phyloP scores from a whole-genome alignment of 257 asterid genomes.

The Lavandula angustifolia region DNA sequence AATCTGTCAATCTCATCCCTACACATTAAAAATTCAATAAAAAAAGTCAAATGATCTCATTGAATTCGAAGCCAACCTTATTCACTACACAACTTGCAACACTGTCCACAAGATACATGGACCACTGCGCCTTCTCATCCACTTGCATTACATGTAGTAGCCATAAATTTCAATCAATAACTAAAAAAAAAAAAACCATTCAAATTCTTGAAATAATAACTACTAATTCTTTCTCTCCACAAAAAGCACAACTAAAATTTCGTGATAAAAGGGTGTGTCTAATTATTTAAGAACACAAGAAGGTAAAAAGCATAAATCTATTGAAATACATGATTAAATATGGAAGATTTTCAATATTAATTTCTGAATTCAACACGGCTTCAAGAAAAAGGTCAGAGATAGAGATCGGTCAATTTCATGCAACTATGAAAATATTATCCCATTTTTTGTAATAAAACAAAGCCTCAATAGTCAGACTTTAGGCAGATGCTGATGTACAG shows the following conservation, averaged over 20 bases:
- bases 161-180: not conserved
- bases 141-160: not conserved
- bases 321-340: not conserved
- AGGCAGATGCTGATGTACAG: conserved; percentile 35
- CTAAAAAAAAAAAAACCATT: not conserved
- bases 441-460: conserved; percentile 10
- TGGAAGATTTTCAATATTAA: not conserved
- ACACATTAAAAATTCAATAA: not conserved
- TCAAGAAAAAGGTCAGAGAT: conserved; percentile 10
- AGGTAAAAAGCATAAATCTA: not conserved
- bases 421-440: conserved; percentile 26
- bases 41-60: conserved; percentile 22
- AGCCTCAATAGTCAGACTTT: conserved; percentile 33
- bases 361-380: conserved; percentile 5
- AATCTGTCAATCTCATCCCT: not conserved
- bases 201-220: not conserved
- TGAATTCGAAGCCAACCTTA: not conserved
- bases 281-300: not conserved
- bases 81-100: conserved; percentile 3
- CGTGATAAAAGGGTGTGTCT: not conserved
- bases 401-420: conserved; percentile 42
- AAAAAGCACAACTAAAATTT: not conserved
- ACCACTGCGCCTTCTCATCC: conserved; percentile 16
- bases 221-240: not conserved
- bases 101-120: conserved; percentile 24